Conservation (phyloP, 1,284 basidiomycete genomes). For the Cryptococcus sp. region DNA sequence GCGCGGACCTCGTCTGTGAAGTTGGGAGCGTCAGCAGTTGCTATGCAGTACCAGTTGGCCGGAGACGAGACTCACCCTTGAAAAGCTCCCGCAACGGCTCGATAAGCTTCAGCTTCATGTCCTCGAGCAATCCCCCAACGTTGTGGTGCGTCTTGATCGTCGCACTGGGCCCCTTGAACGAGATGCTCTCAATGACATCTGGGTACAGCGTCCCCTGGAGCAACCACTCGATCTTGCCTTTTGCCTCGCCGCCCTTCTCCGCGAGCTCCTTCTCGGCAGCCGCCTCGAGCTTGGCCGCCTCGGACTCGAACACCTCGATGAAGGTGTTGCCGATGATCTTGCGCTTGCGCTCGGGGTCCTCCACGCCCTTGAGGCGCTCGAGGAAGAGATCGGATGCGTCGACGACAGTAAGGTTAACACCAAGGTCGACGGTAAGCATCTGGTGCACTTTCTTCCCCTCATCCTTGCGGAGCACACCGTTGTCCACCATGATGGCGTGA, state of each 20-base stretch:
- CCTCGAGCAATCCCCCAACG: constrained; percentile 90
- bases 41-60: neutral
- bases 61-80: constrained; percentile 65
- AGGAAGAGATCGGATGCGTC: constrained; percentile 95
- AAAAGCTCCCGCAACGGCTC: constrained; percentile 97
- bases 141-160: constrained; percentile 99
- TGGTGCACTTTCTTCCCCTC: constrained; percentile 92
- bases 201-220: constrained; percentile 99
- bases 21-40: neutral
- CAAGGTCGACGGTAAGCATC: constrained; percentile 90
- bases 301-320: constrained; percentile 93
- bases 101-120: constrained; percentile 99
- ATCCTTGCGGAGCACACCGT: constrained; percentile 89
- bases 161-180: constrained; percentile 98
- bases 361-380: constrained; percentile 78
- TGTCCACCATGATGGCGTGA: constrained; percentile 99
- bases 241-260: constrained; percentile 63
- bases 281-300: constrained; percentile 86
- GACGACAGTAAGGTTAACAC: constrained; percentile 93
- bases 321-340: constrained; percentile 99
- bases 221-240: constrained; percentile 94
- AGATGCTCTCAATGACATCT: constrained; percentile 98
- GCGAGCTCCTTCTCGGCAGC: constrained; percentile 68
- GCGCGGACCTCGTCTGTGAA: constrained; percentile 89
- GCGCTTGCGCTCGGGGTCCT: constrained; percentile 95